These are phyloP conservation scores for Yamadazyma epiphylla DNA, from an alignment of 1,139 yeast genomes.

Conservation along the genomic window DNA sequence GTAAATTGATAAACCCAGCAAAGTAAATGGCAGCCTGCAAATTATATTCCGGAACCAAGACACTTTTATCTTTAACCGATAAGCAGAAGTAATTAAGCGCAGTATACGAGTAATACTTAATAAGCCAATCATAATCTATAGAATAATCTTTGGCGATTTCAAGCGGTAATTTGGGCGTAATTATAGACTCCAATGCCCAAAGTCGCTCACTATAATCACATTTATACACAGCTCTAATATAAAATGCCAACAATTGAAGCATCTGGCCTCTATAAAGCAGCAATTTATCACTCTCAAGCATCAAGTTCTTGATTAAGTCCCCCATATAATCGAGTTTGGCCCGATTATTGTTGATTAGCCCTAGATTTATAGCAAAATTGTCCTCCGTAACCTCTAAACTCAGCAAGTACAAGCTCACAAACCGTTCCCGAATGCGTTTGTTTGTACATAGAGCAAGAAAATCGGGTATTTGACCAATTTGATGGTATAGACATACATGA, in stretches of 20 bases:
- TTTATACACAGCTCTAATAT: too few relatives aligned
- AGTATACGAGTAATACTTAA: conserved; percentile 25
- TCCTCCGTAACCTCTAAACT: conserved; percentile 2
- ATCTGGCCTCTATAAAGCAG: neutral
- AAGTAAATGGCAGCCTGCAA: conserved; percentile 24
- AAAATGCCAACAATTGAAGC: too few relatives aligned
- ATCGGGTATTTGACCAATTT: too few relatives aligned
- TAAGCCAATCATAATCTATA: too few relatives aligned
- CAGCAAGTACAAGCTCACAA: too few relatives aligned
- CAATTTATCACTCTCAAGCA: neutral
- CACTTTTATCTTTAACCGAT: conserved; percentile 11
- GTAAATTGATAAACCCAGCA: conserved; percentile 12
- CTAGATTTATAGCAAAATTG: conserved; percentile 2
- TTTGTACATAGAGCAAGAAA: too few relatives aligned
- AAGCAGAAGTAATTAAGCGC: conserved; percentile 27
- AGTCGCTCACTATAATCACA: too few relatives aligned
- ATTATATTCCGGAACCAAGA: conserved; percentile 9
- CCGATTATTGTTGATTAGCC: conserved; percentile 2
- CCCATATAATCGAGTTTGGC: neutral
- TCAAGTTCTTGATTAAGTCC: neutral
- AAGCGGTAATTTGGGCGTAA: conserved; percentile 22
- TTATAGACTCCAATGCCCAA: conserved; percentile 4
- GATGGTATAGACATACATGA: too few relatives aligned
- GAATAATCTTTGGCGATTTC: conserved; percentile 14
- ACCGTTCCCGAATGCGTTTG: too few relatives aligned